Evolutionary conservation across 352 stramenopile genomes (phyloP).

Genomic region (Phytophthora aleatoria): DNA sequence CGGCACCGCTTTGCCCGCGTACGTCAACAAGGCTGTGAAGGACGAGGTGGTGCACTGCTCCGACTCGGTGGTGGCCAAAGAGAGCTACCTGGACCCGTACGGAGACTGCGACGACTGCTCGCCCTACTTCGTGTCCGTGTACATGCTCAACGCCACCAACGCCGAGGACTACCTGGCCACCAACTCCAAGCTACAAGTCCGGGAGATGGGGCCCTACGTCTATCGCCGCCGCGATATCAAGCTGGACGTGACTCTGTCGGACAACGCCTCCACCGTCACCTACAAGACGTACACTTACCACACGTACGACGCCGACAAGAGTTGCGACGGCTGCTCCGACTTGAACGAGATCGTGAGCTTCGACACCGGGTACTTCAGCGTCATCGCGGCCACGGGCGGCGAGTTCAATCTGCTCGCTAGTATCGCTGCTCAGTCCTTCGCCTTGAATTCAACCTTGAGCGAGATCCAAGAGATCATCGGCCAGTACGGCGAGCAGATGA

Average conservation of each 20-base stretch:
- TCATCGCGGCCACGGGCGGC: constrained; percentile 62
- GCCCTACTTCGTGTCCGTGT: constrained; percentile 73
- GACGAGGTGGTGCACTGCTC: constrained; percentile 47
- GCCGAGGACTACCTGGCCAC: constrained; percentile 57
- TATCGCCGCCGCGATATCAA: constrained; percentile 71
- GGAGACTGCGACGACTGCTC: constrained; percentile 78
- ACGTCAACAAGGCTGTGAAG: constrained; percentile 52
- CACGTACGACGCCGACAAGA: constrained; percentile 50
- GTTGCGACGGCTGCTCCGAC: constrained; percentile 57
- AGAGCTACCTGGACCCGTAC: constrained; percentile 59
- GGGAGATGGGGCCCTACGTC: constrained; percentile 71
- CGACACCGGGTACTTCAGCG: constrained; percentile 74
- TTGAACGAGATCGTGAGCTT: constrained; percentile 57
- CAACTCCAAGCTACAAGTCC: constrained; percentile 58
- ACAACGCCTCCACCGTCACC: constrained; percentile 56
- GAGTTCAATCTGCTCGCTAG: constrained; percentile 56
- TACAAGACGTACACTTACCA: constrained; percentile 87
- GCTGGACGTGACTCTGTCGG: constrained; percentile 59
- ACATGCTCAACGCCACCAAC: constrained; percentile 83
- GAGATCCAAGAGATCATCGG: constrained; percentile 34
- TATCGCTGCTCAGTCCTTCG: constrained; percentile 58
- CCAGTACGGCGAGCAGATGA: constrained; percentile 58
- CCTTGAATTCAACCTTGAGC: constrained; percentile 12
- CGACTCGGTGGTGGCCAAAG: constrained; percentile 40
- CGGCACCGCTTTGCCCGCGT: constrained; percentile 50